These are phyloP conservation scores for Phoenix roebelenii DNA, from an alignment of 176 grass and related monocot genomes.

Conservation along the genomic window DNA sequence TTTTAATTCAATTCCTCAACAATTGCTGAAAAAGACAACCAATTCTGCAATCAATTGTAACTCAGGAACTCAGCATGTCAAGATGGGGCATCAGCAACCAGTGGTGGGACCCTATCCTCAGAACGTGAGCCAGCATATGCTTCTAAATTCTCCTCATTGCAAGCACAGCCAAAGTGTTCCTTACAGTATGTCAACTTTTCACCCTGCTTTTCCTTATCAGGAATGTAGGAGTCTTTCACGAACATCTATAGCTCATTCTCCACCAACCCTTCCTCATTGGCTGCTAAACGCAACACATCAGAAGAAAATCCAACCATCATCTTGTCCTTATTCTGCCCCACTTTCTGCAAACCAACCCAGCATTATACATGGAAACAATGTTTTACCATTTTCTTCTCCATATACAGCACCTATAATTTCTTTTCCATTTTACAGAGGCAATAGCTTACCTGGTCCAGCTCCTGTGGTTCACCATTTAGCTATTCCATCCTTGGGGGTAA, in stretches of 20 bases:
- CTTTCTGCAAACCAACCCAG: slow-evolving; percentile 3
- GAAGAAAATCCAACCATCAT: neutral
- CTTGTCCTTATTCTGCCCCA: slow-evolving; percentile 18
- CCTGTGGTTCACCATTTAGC: slow-evolving; percentile 9
- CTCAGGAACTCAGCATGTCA: no score
- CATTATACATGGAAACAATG: neutral
- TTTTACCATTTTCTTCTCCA: slow-evolving; percentile 17
- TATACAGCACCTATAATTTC: slow-evolving; percentile 8
- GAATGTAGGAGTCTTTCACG: slow-evolving; percentile 23
- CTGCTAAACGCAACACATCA: slow-evolving; percentile 1
- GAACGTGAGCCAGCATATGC: slow-evolving; percentile 16
- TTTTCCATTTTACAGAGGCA: slow-evolving; percentile 25
- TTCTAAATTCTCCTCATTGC: slow-evolving; percentile 3
- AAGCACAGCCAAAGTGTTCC: slow-evolving; percentile 14
- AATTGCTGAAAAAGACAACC: no score
- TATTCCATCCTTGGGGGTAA: slow-evolving; percentile 8
- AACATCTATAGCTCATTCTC: neutral
- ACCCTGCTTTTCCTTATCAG: slow-evolving; percentile 15
- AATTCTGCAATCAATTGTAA: no score
- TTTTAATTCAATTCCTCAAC: no score
- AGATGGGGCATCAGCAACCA: slow-evolving; percentile 5
- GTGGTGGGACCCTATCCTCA: slow-evolving; percentile 15
- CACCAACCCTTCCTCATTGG: slow-evolving; percentile 2
- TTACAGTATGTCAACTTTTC: slow-evolving; percentile 8
- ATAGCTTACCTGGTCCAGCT: slow-evolving; percentile 17